Evolutionary conservation across 208 protist species (phyloP), one percentile per base, ranked within the genome.

Genomic region (Trypanosoma theileri): DNA sequence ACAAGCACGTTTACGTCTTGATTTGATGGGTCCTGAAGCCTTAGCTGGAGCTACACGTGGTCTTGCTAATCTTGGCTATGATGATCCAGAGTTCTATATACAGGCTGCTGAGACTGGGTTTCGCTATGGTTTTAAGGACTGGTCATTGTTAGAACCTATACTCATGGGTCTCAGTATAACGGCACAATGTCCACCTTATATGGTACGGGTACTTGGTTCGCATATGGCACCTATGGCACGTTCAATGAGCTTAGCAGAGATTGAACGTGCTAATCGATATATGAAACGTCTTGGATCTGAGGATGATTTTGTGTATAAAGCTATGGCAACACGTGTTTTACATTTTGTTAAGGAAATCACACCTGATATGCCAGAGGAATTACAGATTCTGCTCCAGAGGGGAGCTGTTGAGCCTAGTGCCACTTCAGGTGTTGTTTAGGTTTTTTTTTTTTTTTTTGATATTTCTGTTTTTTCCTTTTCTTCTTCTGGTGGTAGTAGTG

Each of bases 291-390:
- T 96, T 41, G 81, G 80, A 31, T 92, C 81, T 59, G 91, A 96
- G 60, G 88, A 96, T 56, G 86, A 94, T n/a, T 86, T 80, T 72
- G 70, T 94, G 17, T 96, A 86, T 70, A 89, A 89, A 55, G 75
- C 76, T 0, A 69, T 96, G 59, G 88, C 88, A 14, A 78, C 66
- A 14, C 83, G 91, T 42, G 81, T 92, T 41, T 72, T 88, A 66
- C 82, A 94, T 42, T 96, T 96, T 77, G 88, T 96, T 35, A 96
- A 96, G 70, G 88, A 96, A 63, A 79, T 94, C n/a, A 96, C 88
- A 10, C 76, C 91, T 9, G 91, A 96, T 24, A 87, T 92, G 80
- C 88, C 91, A 28, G 79, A 94, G 50, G 91, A 96, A 26, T 71
- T 96, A 40, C 86, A 91, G 62, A 65, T 86, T 13, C 73, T 96